These are phyloP conservation scores for Euphrasia arctica DNA, from an alignment of 305 asterid genomes.

Conservation along the genomic window DNA sequence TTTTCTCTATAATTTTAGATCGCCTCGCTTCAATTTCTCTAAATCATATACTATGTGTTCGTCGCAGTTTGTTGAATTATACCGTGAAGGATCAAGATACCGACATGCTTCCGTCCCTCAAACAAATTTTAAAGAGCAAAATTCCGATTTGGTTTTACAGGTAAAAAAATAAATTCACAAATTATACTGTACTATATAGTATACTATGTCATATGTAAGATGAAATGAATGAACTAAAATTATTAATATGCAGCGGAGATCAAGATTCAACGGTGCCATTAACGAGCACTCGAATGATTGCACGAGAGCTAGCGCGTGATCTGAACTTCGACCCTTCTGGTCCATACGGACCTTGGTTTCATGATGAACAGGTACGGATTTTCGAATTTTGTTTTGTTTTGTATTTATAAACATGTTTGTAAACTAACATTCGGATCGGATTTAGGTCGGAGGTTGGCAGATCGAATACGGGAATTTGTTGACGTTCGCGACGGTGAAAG, in stretches of 20 bases:
- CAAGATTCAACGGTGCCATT: slow-evolving; percentile 97
- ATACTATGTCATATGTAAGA: background rate
- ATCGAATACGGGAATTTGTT: slow-evolving; percentile 75
- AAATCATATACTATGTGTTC: background rate
- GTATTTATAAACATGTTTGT: too few species aligned
- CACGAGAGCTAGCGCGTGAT: slow-evolving; percentile 80
- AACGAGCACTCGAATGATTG: slow-evolving; percentile 77
- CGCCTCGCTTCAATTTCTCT: background rate
- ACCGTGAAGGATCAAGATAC: slow-evolving; percentile 49
- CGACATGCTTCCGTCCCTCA: slow-evolving; percentile 65
- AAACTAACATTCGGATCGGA: too few species aligned
- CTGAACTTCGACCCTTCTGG: slow-evolving; percentile 53
- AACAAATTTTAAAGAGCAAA: slow-evolving; percentile 45
- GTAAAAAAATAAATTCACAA: slow-evolving; percentile 21
- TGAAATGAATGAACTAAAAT: background rate
- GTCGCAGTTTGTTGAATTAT: slow-evolving; percentile 47
- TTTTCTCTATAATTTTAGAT: background rate
- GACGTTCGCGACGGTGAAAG: slow-evolving; percentile 79
- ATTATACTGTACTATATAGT: too few species aligned
- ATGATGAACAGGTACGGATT: slow-evolving; percentile 60
- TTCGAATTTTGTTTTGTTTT: too few species aligned
- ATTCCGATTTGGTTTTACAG: slow-evolving; percentile 80
- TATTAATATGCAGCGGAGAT: slow-evolving; percentile 60
- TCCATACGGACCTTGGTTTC: slow-evolving; percentile 93
- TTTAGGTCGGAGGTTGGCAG: slow-evolving; percentile 88